Conservation (phyloP, 805 yeast species). For the Kuraishia hungarica region DNA sequence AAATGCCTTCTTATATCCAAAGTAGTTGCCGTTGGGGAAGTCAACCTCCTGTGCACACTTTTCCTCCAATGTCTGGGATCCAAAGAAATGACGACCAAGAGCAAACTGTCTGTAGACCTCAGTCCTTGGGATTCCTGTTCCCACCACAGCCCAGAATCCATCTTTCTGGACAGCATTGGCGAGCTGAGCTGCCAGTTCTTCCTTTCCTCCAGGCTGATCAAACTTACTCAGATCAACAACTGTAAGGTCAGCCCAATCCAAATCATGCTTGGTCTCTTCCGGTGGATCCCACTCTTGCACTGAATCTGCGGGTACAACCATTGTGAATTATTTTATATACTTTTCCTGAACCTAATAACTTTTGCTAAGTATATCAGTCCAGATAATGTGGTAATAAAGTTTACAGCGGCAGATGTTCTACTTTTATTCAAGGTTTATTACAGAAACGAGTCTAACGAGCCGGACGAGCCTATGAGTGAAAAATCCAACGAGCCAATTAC, state of each 20-base stretch:
- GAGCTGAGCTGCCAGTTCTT: slow-evolving; percentile 20
- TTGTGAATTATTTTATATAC: too few species aligned
- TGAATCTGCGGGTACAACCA: neutral
- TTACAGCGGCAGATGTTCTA: neutral
- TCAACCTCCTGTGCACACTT: slow-evolving; percentile 18
- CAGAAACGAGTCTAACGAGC: too few species aligned
- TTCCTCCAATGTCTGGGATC: slow-evolving; percentile 19
- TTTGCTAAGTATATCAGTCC: neutral
- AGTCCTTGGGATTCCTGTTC: slow-evolving; percentile 18
- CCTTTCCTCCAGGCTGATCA: slow-evolving; percentile 20
- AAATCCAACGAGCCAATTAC: neutral
- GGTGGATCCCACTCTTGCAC: neutral
- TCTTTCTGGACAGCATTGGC: slow-evolving; percentile 20
- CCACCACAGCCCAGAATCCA: slow-evolving; percentile 25
- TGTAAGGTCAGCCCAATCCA: slow-evolving; percentile 21
- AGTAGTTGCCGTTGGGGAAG: slow-evolving; percentile 22
- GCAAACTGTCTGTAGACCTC: slow-evolving; percentile 20
- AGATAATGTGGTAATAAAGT: neutral
- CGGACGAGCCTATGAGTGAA: neutral
- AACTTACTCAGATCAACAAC: slow-evolving; percentile 20
- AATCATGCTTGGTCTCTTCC: neutral
- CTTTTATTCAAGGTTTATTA: neutral
- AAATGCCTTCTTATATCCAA: slow-evolving; percentile 25
- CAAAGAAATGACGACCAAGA: slow-evolving; percentile 21
- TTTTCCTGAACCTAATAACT: too few species aligned